Conservation (phyloP, 2,329 filamentous ascomycete species). For the Aspergillus neotritici region DNA sequence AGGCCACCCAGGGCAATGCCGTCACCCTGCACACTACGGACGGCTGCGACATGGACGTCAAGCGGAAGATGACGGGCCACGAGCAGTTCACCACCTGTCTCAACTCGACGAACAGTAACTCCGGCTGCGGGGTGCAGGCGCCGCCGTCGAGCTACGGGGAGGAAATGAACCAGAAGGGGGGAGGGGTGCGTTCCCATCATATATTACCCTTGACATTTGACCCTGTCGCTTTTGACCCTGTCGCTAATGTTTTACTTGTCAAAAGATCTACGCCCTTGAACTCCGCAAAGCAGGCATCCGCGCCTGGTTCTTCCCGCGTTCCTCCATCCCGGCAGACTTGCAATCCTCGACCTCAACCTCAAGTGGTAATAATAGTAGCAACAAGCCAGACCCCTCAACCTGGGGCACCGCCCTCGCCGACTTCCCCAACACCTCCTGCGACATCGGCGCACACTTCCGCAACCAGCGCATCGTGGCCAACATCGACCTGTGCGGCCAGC, state of each 20-base stretch:
- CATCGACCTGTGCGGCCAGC: constrained; percentile 59
- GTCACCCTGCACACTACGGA: constrained; percentile 56
- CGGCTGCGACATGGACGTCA: constrained; percentile 51
- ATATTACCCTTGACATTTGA: too few species aligned
- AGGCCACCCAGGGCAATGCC: constrained; percentile 50
- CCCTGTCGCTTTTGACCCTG: too few species aligned
- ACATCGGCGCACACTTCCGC: constrained; percentile 54
- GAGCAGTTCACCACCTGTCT: constrained; percentile 45
- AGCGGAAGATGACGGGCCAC: constrained; percentile 50
- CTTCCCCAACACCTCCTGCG: constrained; percentile 59
- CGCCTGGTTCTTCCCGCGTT: constrained; percentile 55
- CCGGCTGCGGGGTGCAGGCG: constrained; percentile 53
- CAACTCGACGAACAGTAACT: constrained; percentile 48
- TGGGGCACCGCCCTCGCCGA: constrained; percentile 62
- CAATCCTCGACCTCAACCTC: too few species aligned
- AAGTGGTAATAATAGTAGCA: constrained; percentile 33
- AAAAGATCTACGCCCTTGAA: constrained; percentile 54
- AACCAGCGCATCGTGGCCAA: constrained; percentile 64
- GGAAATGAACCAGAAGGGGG: constrained; percentile 49
- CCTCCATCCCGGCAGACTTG: constrained; percentile 50
- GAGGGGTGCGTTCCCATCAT: constrained; percentile 39
- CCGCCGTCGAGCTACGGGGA: constrained; percentile 45
- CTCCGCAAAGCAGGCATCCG: constrained; percentile 57
- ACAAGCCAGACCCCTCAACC: constrained; percentile 53
- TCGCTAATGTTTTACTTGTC: too few species aligned